Evolutionary conservation across 1,284 basidiomycete species (phyloP).

Genomic region (Kalmanozyma brasiliensis): DNA sequence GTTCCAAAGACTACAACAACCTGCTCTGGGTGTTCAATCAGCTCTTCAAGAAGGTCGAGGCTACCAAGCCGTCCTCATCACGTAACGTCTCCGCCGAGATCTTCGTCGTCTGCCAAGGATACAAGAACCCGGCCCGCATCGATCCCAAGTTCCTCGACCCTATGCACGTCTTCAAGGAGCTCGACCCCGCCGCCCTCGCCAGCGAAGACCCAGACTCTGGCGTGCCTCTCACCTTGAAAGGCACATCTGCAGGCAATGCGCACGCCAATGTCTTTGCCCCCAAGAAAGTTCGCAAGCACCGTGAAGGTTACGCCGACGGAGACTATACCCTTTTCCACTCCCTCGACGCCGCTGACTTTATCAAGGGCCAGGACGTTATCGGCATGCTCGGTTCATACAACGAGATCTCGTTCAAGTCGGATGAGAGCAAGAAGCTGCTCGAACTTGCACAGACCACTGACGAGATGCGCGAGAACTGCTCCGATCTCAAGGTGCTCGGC

Average conservation of each 20-base stretch:
- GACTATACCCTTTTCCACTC: conserved; percentile 90
- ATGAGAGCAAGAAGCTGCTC: conserved; percentile 79
- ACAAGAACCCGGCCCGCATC: conserved; percentile 92
- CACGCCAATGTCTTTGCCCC: conserved; percentile 89
- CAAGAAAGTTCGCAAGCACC: conserved; percentile 91
- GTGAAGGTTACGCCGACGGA: conserved; percentile 95
- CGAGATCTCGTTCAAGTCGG: conserved; percentile 78
- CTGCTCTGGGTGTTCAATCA: conserved; percentile 99
- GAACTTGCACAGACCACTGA: conserved; percentile 72
- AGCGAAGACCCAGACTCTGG: conserved; percentile 27
- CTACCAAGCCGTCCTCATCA: conserved; percentile 97
- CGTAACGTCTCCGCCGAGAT: conserved; percentile 99
- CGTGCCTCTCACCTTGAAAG: conserved; percentile 51
- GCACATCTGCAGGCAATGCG: conserved; percentile 59
- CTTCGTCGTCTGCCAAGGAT: conserved; percentile 97
- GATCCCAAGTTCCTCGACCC: conserved; percentile 99
- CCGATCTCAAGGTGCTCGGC: conserved; percentile 95
- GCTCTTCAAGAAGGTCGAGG: conserved; percentile 94
- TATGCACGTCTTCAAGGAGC: conserved; percentile 96
- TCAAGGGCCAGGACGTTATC: conserved; percentile 73
- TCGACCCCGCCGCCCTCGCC: conserved; percentile 68
- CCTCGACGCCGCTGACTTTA: conserved; percentile 79
- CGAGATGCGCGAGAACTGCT: conserved; percentile 83
- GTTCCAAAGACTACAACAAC: conserved; percentile 98
- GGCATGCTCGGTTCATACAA: conserved; percentile 84